Percentiles rank a stretch among this genome's conserved stretches.
Evolutionary conservation across 768 basidiomycete species (phyloP).

Genomic region (Boletales sp.): DNA sequence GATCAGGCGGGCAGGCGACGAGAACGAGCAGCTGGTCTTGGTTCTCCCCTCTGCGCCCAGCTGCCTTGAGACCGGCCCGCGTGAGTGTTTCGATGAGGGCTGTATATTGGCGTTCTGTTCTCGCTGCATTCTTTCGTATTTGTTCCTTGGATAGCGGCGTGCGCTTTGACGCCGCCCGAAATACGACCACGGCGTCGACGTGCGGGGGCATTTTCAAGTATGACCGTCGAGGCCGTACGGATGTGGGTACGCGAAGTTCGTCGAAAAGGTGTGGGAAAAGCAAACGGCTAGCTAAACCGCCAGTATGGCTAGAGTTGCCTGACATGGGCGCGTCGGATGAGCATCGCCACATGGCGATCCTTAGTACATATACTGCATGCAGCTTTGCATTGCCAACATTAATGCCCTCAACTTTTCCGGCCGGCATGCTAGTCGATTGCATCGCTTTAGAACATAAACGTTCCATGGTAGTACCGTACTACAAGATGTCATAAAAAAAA

Average conservation of each 20-base stretch:
- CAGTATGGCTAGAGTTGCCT: not conserved
- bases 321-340: not conserved
- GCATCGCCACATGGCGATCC: not conserved
- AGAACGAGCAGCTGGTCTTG: constrained; percentile 76
- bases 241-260: not conserved
- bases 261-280: constrained; percentile 6
- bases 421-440: not conserved
- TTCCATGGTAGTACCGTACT: not conserved
- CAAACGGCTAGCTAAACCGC: not conserved
- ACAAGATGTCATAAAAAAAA: not conserved
- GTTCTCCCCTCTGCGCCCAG: constrained; percentile 73
- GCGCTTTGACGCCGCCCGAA: constrained; percentile 45
- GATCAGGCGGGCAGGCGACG: constrained; percentile 61
- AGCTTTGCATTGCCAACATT: too few species aligned
- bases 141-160: constrained; percentile 55
- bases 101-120: constrained; percentile 67
- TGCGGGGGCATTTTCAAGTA: constrained; percentile 41
- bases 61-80: constrained; percentile 61
- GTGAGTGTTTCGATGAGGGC: constrained; percentile 59
- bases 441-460: not conserved
- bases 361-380: not conserved
- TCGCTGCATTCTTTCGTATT: constrained; percentile 55
- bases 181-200: constrained; percentile 73
- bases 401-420: too few species aligned
- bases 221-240: not conserved